These are phyloP conservation scores for Rhizopus microsporus DNA, from an alignment of 371 early-diverging fungal species.

Conservation along the genomic window DNA sequence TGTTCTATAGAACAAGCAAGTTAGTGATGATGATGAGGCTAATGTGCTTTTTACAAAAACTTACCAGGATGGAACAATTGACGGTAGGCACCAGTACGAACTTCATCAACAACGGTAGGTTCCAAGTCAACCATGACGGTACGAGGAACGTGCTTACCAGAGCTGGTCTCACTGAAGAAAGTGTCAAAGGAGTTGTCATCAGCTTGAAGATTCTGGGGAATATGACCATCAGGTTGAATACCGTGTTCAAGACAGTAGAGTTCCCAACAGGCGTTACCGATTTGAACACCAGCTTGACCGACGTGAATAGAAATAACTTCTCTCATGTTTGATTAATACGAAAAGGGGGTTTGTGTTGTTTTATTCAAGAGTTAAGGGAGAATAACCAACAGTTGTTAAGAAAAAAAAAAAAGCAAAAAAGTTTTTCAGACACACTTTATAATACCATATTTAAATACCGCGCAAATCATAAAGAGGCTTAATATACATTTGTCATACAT, in stretches of 20 bases:
- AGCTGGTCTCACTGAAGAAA: constrained; percentile 95
- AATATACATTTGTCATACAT: constrained; percentile 9
- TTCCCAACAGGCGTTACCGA: constrained; percentile 99
- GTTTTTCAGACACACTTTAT: background rate
- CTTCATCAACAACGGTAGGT: constrained; percentile 97
- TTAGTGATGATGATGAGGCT: constrained; percentile 81
- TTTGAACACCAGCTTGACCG: constrained; percentile 99
- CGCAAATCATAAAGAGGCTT: constrained; percentile 2
- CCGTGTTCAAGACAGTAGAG: constrained; percentile 97
- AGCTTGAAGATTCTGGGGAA: constrained; percentile 60
- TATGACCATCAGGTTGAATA: constrained; percentile 95
- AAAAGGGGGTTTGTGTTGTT: constrained; percentile 10
- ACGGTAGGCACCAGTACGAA: constrained; percentile 95
- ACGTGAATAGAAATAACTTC: constrained; percentile 98
- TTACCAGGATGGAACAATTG: constrained; percentile 97
- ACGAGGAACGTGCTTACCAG: constrained; percentile 98
- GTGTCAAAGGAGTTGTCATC: constrained; percentile 63
- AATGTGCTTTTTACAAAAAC: constrained; percentile 1
- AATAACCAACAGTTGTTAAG: constrained; percentile 22
- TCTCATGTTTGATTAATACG: constrained; percentile 71
- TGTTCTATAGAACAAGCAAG: constrained; percentile 94
- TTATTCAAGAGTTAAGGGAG: constrained; percentile 31
- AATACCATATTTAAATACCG: background rate
- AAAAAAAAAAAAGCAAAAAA: constrained; percentile 6
- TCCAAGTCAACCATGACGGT: constrained; percentile 98